Evolutionary conservation across 257 asterid species (phyloP), one percentile per base, ranked within the genome.

Genomic region (Rhazya stricta): DNA sequence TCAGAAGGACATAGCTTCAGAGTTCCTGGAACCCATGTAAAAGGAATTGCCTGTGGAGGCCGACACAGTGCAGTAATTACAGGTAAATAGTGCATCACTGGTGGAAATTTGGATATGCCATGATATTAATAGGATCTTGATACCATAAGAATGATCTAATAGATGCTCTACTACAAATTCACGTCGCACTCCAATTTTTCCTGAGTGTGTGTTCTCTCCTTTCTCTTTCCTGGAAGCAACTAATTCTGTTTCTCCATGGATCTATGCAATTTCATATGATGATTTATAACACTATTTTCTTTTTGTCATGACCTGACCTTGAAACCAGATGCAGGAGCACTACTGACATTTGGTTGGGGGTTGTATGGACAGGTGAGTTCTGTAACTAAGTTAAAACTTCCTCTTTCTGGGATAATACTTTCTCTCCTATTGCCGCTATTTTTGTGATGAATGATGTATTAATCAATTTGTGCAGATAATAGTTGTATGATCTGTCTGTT

Each of bases 291-390:
- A 13, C 5, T 70, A 51, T 30, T 50, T 21, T 54, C 29, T 23
- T 42, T 71, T 65, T 66, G 42, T 42, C 67, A 46, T 1, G 45
- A 67, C 58, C 63, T 78, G 76, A 34, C 16, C 39, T 67, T 79
- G 67, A 48, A 72, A 73, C 83, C 92, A 93, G 99, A 95, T 89
- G 91, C 96, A 69, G 99, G 99, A 61, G 95, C 97, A 37, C 46
- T 95, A 74, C 88, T 95, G 76, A 86, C 97, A 50, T 95, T 95
- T 75, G 99, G 99, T 72, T 95, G 99, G 99, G 99, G 99, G 84
- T 81, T 88, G 74, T 95, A 95, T 71, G 99, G 99, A 76, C 99
- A 95, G 93, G 99, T 95, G 78, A 85, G 78, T 53, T 56, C 30
- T 58, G 39, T 3, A 1, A 16, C 61, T 9, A 45, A 42, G 37